These are phyloP conservation scores for Trichocomaceae sp. DNA, from an alignment of 2,329 filamentous ascomycete genomes.

Conservation along the genomic window DNA sequence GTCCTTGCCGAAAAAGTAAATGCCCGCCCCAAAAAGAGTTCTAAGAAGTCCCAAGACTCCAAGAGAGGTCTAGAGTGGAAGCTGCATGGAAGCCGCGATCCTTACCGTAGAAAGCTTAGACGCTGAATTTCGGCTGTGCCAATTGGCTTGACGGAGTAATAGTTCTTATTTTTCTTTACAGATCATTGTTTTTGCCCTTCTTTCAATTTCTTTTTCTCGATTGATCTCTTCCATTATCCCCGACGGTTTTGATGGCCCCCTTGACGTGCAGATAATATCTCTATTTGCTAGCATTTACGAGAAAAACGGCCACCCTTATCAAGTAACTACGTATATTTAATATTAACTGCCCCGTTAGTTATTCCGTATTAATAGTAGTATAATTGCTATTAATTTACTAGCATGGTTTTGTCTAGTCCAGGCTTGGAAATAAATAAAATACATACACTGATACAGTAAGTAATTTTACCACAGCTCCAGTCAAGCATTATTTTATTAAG, in stretches of 20 bases:
- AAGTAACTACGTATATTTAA: not conserved
- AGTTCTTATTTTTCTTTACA: not conserved
- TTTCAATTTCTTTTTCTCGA: constrained; percentile 14
- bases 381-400: not conserved
- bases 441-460: not conserved
- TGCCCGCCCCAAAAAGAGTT: not conserved
- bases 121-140: not conserved
- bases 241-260: not conserved
- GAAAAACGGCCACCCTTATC: no score
- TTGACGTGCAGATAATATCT: not conserved
- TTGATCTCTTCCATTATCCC: constrained; percentile 14
- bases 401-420: not conserved
- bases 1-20: not conserved
- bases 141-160: not conserved
- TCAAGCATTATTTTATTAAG: no score
- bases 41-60: no score
- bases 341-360: not conserved
- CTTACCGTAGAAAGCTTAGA: constrained; percentile 4
- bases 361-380: no score
- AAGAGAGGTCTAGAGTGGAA: constrained; percentile 9
- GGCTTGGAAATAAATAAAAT: constrained; percentile 5
- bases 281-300: no score
- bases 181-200: constrained; percentile 8
- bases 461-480: not conserved
- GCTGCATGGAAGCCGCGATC: constrained; percentile 11